Percentiles rank a stretch among this genome's conserved stretches.
These are phyloP conservation scores for Xanthoparmelia taractica DNA, from an alignment of 495 filamentous ascomycete species.

Conservation along the genomic window DNA sequence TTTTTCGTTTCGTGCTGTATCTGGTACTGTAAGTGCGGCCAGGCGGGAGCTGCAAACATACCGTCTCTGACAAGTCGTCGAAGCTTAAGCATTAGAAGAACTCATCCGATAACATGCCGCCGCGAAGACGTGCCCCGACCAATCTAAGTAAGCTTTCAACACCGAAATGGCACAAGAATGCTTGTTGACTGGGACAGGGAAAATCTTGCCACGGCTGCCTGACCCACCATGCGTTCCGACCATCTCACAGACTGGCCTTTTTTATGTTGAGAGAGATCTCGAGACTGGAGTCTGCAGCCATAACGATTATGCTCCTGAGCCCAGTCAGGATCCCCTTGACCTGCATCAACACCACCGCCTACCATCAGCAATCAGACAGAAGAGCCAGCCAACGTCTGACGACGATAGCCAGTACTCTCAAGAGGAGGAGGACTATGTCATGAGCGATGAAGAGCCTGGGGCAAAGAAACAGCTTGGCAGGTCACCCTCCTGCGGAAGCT, in stretches of 20 bases:
- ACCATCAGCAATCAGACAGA: neutral
- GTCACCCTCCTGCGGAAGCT: neutral
- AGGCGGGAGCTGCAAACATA: neutral
- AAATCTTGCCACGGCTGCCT: neutral
- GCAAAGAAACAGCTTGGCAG: neutral
- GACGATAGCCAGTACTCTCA: neutral
- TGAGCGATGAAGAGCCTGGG: neutral
- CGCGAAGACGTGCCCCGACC: too few species aligned
- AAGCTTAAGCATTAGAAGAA: neutral
- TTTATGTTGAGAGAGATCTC: neutral
- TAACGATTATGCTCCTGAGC: neutral
- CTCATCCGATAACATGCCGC: neutral
- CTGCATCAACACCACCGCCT: neutral
- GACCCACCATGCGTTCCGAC: too few species aligned
- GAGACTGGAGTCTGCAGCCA: neutral
- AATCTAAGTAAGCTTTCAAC: neutral
- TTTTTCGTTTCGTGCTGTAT: neutral
- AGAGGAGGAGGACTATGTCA: neutral
- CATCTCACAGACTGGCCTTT: too few species aligned
- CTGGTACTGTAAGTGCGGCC: neutral
- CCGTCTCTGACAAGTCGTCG: neutral
- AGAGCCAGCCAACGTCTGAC: neutral
- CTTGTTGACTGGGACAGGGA: neutral
- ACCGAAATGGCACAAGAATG: neutral
- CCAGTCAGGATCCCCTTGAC: neutral